Evolutionary conservation across 345 rosid species (phyloP).

Genomic region (Dipteronia sinensis): DNA sequence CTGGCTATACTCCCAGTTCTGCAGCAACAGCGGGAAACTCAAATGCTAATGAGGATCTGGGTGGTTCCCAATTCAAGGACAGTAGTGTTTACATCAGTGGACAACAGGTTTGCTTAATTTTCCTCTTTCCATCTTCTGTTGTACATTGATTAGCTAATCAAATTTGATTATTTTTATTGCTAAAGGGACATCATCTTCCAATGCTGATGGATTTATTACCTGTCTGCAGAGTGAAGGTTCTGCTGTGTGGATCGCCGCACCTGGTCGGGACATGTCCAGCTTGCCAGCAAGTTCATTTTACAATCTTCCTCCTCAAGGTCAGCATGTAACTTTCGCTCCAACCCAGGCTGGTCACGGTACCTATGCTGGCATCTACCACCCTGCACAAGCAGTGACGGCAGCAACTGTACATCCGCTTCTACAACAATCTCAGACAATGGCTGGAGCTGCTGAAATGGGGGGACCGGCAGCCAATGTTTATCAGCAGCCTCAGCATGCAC

Average conservation of each 20-base stretch:
- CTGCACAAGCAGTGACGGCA: constrained; percentile 70
- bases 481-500: constrained; percentile 94
- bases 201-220: constrained; percentile 25
- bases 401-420: constrained; percentile 69
- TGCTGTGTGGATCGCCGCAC: constrained; percentile 80
- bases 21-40: constrained; percentile 70
- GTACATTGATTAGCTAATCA: background rate
- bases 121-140: background rate
- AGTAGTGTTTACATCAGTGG: constrained; percentile 69
- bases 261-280: constrained; percentile 71
- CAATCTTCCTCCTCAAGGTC: constrained; percentile 83
- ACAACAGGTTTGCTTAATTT: constrained; percentile 63
- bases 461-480: constrained; percentile 71
- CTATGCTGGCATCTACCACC: constrained; percentile 71
- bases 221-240: constrained; percentile 79
- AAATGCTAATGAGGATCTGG: constrained; percentile 70
- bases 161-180: constrained; percentile 3
- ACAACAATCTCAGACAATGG: constrained; percentile 76
- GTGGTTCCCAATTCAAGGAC: constrained; percentile 76
- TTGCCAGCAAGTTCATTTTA: constrained; percentile 78
- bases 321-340: constrained; percentile 76
- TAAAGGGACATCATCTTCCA: constrained; percentile 11
- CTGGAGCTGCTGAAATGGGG: constrained; percentile 72
- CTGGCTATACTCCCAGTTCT: constrained; percentile 72
- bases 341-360: constrained; percentile 72